These are phyloP conservation scores for Ilex paraguariensis DNA, from an alignment of 305 asterid genomes.

Conservation along the genomic window DNA sequence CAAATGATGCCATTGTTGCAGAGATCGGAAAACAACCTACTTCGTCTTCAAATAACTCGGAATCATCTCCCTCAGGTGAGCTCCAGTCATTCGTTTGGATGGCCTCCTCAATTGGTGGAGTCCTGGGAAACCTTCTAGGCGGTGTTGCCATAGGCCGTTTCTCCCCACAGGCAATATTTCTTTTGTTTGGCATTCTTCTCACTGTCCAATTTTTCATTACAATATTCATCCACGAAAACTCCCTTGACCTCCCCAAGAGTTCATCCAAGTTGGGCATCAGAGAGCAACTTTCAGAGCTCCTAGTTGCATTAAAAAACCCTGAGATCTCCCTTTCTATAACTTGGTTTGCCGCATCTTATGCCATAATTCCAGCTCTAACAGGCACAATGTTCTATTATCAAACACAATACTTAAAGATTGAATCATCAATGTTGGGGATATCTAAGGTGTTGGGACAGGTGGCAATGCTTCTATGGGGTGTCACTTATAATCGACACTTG, in stretches of 20 bases:
- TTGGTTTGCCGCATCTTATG: conserved; percentile 82
- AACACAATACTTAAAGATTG: conserved; percentile 72
- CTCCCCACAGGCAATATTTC: conserved; percentile 58
- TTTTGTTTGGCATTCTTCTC: conserved; percentile 50
- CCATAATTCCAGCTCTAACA: conserved; percentile 70
- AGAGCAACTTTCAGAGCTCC: conserved; percentile 58
- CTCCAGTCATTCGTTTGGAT: conserved; percentile 93
- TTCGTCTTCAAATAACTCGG: conserved; percentile 39
- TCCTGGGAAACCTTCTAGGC: conserved; percentile 71
- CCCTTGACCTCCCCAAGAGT: conserved; percentile 64
- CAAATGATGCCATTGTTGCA: too few relatives aligned
- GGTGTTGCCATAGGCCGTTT: conserved; percentile 50
- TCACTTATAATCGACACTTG: conserved; percentile 53
- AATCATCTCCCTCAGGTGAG: conserved; percentile 58
- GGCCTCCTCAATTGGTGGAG: conserved; percentile 85
- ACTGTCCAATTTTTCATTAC: conserved; percentile 70
- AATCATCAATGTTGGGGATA: conserved; percentile 71
- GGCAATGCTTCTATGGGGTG: conserved; percentile 88
- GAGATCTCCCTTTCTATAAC: conserved; percentile 55
- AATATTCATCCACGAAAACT: conserved; percentile 45
- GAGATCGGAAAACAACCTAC: too few relatives aligned
- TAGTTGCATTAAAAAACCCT: conserved; percentile 52
- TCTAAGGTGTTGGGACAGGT: conserved; percentile 93
- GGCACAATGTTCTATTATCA: conserved; percentile 92
- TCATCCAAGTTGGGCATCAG: conserved; percentile 35